These are phyloP conservation scores for Coniophora puteana DNA, from an alignment of 1,284 basidiomycete genomes.

Conservation along the genomic window DNA sequence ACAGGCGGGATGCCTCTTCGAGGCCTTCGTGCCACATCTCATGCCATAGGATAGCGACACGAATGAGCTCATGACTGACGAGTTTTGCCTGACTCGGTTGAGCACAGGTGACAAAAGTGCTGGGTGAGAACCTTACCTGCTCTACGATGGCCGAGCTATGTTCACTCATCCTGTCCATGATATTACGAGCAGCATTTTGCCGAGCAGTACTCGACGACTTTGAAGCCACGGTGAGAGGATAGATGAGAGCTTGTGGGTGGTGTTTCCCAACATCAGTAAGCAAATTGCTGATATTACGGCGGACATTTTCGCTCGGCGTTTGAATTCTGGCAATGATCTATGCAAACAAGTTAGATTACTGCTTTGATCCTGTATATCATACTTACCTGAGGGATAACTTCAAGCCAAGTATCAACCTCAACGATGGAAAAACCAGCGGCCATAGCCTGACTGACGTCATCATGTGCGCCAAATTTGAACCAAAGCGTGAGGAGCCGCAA, in stretches of 20 bases:
- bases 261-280: slow-evolving; percentile 93
- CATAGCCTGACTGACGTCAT: slow-evolving; percentile 91
- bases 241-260: slow-evolving; percentile 97
- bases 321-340: slow-evolving; percentile 99
- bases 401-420: slow-evolving; percentile 97
- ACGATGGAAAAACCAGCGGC: slow-evolving; percentile 86
- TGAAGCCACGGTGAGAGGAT: slow-evolving; percentile 96
- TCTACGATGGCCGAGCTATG: slow-evolving; percentile 89
- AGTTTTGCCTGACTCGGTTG: slow-evolving; percentile 64
- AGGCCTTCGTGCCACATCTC: slow-evolving; percentile 99
- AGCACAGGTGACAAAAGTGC: slow-evolving; percentile 8
- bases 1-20: slow-evolving; percentile 95
- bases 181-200: slow-evolving; percentile 80
- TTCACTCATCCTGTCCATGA: slow-evolving; percentile 94
- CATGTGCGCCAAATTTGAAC: slow-evolving; percentile 97
- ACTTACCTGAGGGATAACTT: slow-evolving; percentile 92
- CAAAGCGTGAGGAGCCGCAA: slow-evolving; percentile 92
- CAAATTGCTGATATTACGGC: slow-evolving; percentile 87
- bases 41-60: slow-evolving; percentile 98
- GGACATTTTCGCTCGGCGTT: slow-evolving; percentile 86
- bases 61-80: slow-evolving; percentile 94
- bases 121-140: slow-evolving; percentile 49
- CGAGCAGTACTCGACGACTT: slow-evolving; percentile 89
- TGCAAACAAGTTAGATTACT: background rate
- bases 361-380: background rate